phyloP scores from a whole-genome alignment of 495 filamentous ascomycete genomes.

The Penicillium argentinense region DNA sequence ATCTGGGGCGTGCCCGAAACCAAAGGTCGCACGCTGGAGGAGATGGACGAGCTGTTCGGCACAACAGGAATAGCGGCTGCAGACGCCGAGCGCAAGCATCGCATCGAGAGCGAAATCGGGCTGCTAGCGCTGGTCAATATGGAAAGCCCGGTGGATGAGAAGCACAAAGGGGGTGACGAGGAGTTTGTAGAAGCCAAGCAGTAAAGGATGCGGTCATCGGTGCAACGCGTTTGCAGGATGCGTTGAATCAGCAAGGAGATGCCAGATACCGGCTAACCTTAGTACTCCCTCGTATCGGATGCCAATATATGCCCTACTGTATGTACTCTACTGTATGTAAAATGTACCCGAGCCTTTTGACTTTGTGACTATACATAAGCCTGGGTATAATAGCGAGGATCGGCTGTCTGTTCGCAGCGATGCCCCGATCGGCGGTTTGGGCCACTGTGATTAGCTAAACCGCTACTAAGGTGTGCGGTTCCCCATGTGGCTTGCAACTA shows the following conservation, averaged over 20 bases:
- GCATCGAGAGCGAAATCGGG: conserved; percentile 37
- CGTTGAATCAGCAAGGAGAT: conserved; percentile 5
- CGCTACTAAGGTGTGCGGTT: not conserved
- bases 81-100: conserved; percentile 30
- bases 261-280: not conserved
- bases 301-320: not conserved
- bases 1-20: conserved; percentile 57
- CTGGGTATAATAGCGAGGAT: not conserved
- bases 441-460: not conserved
- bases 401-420: not conserved
- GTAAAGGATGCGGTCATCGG: not conserved
- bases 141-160: conserved; percentile 13
- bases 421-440: not conserved
- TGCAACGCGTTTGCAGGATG: not conserved
- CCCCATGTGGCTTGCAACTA: not conserved
- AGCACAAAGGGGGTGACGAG: conserved; percentile 10
- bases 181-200: conserved; percentile 5
- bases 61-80: conserved; percentile 32
- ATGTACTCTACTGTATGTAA: no score
- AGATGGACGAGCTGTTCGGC: conserved; percentile 55
- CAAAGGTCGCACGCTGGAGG: conserved; percentile 56
- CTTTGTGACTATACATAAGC: no score
- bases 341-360: no score
- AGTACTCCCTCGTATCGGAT: no score
- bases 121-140: conserved; percentile 30